Base-by-base conservation (phyloP, 345 rosid genomes). In the Dipteronia sinensis region DNA sequence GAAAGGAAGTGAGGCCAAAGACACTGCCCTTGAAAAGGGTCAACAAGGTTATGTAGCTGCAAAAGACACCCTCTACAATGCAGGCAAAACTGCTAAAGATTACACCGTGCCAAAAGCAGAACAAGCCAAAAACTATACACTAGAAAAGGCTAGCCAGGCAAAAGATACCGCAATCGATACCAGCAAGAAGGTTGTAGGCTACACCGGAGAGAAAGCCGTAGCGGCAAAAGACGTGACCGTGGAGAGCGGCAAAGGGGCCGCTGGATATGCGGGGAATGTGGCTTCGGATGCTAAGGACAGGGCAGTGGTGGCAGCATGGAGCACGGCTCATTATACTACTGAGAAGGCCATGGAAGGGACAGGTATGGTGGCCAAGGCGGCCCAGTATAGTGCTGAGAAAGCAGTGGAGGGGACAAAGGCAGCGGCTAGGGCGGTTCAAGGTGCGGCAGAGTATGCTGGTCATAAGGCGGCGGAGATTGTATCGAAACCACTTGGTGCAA, bases 261-360 rank as follows among this genome's bases (percentile, higher is more conserved):
- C 84, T 0, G 85, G 80, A 29, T 80, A 85, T 17, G 88, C 91
- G 0, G 95, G 89, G 27, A 80, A 83, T 73, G 81, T 81, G 34
- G 87, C 87, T 0, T 78, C 22, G 22, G 92, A 82, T 11, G 85
- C 82, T 0, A 89, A 89, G 75, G 95, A 95, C 29, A 87, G 76
- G 80, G 88, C 93, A 0, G 86, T 84, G 0, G 87, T 69, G 7
- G 89, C 79, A 2, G 97, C 97, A 2, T 94, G 97, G 97, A 86
- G 85, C 1, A 92, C 94, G 0, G 95, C 93, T 1, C 92, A 95
- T 77, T 87, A 79, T 75, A 89, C 88, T 0, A 81, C 88, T 1
- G 90, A 92, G 80, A 89, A 88, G 53, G 78, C 85, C 0, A 88
- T 88, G 79, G 91, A 89, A 46, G 97, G 91, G 31, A 90, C 91